Evolutionary conservation across 164 flowering plant genomes (phyloP), one percentile per base, ranked within the genome.

Genomic region (Taxillus chinensis): DNA sequence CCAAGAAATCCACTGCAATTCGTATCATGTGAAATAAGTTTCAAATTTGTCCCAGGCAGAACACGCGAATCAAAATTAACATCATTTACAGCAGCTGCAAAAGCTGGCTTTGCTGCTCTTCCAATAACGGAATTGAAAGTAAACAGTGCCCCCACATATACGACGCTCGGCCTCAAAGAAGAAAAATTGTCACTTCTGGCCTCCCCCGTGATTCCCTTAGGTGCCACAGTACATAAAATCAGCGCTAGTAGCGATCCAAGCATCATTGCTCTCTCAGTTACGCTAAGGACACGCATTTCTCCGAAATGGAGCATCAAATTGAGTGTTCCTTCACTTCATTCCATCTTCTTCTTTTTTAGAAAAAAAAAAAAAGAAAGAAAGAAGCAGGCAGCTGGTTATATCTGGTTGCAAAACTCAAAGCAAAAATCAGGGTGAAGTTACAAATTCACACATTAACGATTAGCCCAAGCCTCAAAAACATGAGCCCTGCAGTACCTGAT

Each of bases 1-100:
- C 92, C 92, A 42, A 80, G 45, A 73, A 91, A 91, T 45, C 83
- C 92, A 51, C 84, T 89, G 81, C 95, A 89, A 63, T 83, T 80
- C 5, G 88, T 79, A 60, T 89, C 87, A 45, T 75, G 81, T 4
- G 70, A 39, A 45, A 72, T 38, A 16, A 85, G 15, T 2, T 83
- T 75, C 72, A 91, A 58, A 55, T 61, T 70, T 0, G 76, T 83
- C 27, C 83, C 83, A 0, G 68, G 41, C 52, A 91, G 89, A 65
- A 89, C 61, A 62, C 52, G 76, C 0, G 83, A 50, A 69, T 87
- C 73, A 10, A 89, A 75, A 77, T 91, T 91, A 16, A 91, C 84
- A 74, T 89, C 98, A 60, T 75, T 79, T 27, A 85, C 70, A 0
- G 98, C 98, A 57, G 82, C 80, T n/a, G 4, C n/a, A 68, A 91